These are phyloP conservation scores for Coriaria nepalensis DNA, from an alignment of 306 rosid genomes.

Conservation along the genomic window DNA sequence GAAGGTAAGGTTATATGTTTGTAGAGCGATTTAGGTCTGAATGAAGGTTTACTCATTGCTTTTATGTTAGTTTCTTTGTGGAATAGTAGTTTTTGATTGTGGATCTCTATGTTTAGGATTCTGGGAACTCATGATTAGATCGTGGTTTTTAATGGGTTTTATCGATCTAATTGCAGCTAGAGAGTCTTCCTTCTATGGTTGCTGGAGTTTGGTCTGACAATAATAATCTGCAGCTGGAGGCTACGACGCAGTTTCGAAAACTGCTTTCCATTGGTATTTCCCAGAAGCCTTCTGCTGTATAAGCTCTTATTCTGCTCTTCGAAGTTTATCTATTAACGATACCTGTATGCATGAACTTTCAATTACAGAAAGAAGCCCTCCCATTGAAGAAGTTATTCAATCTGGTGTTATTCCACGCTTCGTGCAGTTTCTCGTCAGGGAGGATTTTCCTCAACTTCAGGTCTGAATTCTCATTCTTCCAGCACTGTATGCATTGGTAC, in stretches of 20 bases:
- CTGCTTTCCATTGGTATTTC: conserved; percentile 67
- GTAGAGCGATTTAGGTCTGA: neutral
- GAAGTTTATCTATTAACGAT: neutral
- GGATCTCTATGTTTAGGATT: conserved; percentile 2
- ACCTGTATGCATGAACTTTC: neutral
- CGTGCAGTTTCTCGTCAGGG: conserved; percentile 71
- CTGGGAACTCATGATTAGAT: conserved; percentile 1
- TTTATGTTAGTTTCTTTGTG: neutral
- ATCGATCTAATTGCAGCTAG: conserved; percentile 40
- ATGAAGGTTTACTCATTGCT: neutral
- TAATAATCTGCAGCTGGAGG: conserved; percentile 54
- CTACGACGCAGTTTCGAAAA: conserved; percentile 78
- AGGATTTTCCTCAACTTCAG: conserved; percentile 89
- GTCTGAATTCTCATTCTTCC: conserved; percentile 12
- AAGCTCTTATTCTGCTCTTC: neutral
- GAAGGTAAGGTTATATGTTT: conserved; percentile 33
- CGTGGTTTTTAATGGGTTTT: neutral
- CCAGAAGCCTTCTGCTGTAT: neutral
- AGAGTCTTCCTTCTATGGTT: conserved; percentile 81
- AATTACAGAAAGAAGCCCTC: conserved; percentile 66
- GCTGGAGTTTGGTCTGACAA: conserved; percentile 68
- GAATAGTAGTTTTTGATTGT: neutral
- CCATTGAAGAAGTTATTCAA: conserved; percentile 87
- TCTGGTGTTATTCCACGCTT: conserved; percentile 86
- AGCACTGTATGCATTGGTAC: conserved; percentile 3